phyloP scores from a whole-genome alignment of 352 stramenopile genomes.

The Thalassiosira hispida region DNA sequence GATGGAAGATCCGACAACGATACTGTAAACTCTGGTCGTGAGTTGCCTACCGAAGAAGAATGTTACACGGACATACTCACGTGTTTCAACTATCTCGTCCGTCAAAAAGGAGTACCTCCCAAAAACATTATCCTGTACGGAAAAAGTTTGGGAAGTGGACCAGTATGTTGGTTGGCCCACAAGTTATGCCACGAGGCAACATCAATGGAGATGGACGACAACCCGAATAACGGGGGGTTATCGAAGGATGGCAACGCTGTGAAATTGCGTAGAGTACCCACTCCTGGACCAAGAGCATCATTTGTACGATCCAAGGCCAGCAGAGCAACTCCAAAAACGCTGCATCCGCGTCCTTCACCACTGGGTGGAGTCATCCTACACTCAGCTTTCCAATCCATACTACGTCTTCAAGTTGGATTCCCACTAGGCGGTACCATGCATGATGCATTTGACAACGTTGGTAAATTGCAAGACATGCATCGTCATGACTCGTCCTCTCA shows the following conservation, averaged over 20 bases:
- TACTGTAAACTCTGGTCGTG: background rate
- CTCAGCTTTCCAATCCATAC: background rate
- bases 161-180: conserved; percentile 86
- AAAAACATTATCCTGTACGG: conserved; percentile 90
- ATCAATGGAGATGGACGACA: background rate
- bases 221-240: too few species aligned
- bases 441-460: background rate
- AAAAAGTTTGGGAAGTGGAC: conserved; percentile 78
- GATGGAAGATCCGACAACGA: too few species aligned
- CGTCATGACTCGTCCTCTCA: background rate
- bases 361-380: background rate
- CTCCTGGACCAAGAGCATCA: too few species aligned
- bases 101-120: conserved; percentile 88
- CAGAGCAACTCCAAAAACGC: background rate
- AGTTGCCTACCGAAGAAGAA: conserved; percentile 90
- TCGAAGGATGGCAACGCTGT: background rate
- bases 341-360: background rate
- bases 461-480: background rate
- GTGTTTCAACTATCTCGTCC: conserved; percentile 91
- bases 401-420: background rate
- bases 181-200: background rate
- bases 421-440: background rate
- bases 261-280: too few species aligned
- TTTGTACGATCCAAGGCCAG: too few species aligned
- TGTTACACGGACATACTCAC: conserved; percentile 93